Percentiles rank a stretch among this genome's conserved stretches.
Evolutionary conservation across 2,329 filamentous ascomycete genomes (phyloP).

Genomic region (Hirsutella rhossiliensis): DNA sequence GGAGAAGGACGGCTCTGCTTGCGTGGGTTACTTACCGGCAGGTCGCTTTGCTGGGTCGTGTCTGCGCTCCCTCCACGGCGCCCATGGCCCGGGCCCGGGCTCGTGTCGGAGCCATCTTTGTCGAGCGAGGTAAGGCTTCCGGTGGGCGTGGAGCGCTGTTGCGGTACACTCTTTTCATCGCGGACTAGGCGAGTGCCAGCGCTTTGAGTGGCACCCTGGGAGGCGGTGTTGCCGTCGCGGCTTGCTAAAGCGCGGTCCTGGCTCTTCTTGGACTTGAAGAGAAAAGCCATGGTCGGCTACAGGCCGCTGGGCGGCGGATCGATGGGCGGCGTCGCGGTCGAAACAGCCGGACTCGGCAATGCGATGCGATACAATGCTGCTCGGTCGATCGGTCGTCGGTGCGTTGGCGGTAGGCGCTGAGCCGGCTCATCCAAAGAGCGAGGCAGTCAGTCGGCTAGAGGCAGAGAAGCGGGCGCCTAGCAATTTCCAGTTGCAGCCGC

Average conservation of each 20-base stretch:
- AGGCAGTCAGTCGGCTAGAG: not conserved
- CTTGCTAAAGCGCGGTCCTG: conserved; percentile 48
- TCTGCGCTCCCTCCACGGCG: conserved; percentile 41
- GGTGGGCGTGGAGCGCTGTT: conserved; percentile 57
- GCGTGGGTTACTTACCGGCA: conserved; percentile 25
- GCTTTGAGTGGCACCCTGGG: conserved; percentile 37
- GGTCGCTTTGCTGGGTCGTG: conserved; percentile 28
- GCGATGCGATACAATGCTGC: not conserved
- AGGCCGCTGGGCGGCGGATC: conserved; percentile 23
- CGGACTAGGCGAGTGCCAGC: conserved; percentile 30
- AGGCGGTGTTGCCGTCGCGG: conserved; percentile 38
- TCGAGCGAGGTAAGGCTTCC: conserved; percentile 65
- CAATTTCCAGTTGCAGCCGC: conserved; percentile 9
- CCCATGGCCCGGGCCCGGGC: conserved; percentile 51
- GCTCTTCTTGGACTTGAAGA: conserved; percentile 73
- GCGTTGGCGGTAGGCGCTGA: not conserved
- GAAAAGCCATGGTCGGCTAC: conserved; percentile 57
- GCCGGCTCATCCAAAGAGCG: conserved; percentile 1
- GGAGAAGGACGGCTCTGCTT: not conserved
- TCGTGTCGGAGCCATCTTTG: conserved; percentile 41
- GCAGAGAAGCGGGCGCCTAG: conserved; percentile 2
- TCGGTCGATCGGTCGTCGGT: not conserved
- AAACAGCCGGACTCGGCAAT: not conserved
- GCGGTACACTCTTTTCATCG: conserved; percentile 41
- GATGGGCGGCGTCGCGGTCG: conserved; percentile 9